Percentiles rank a stretch among this genome's conserved stretches.
Conservation (phyloP, 768 basidiomycete species). For the Omphalotus guepiniiformis region DNA sequence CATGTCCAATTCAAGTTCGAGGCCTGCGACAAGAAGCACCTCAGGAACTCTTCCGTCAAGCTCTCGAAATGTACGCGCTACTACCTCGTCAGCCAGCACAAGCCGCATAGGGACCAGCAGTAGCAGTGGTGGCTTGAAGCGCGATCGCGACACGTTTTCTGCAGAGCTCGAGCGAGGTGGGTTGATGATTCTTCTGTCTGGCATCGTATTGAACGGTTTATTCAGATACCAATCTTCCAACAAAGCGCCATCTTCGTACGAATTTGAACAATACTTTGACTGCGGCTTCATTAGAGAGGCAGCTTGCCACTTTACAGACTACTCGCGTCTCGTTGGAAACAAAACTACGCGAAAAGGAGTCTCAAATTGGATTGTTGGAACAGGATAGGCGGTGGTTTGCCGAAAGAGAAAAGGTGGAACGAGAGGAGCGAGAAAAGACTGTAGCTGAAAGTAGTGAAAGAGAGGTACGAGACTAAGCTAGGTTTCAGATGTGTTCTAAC, state of each 20-base stretch:
- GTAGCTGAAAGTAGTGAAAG: background rate
- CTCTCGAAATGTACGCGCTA: no score
- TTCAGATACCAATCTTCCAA: slow-evolving; percentile 2
- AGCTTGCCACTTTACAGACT: slow-evolving; percentile 7
- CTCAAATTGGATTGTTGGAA: background rate
- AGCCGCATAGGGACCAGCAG: no score
- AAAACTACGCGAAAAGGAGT: slow-evolving; percentile 4
- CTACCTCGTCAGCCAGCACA: no score
- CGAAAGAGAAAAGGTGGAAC: slow-evolving; percentile 3
- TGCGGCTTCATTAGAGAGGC: slow-evolving; percentile 1
- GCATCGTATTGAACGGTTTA: background rate
- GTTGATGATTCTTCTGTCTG: background rate
- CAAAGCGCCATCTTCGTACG: slow-evolving; percentile 8
- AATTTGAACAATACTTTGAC: slow-evolving; percentile 3
- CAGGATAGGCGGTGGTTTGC: slow-evolving; percentile 6
- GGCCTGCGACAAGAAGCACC: no score
- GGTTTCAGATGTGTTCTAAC: no score
- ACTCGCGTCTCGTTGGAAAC: background rate
- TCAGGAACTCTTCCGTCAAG: no score
- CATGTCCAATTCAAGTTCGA: no score
- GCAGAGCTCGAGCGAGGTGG: slow-evolving; percentile 9
- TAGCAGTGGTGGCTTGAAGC: slow-evolving; percentile 6
- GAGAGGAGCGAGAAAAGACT: slow-evolving; percentile 1
- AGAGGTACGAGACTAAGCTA: no score
- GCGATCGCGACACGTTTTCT: slow-evolving; percentile 13